Evolutionary conservation across 2,329 filamentous ascomycete genomes (phyloP), one percentile per base, ranked within the genome.

Genomic region (Pseudogymnoascus sp.): DNA sequence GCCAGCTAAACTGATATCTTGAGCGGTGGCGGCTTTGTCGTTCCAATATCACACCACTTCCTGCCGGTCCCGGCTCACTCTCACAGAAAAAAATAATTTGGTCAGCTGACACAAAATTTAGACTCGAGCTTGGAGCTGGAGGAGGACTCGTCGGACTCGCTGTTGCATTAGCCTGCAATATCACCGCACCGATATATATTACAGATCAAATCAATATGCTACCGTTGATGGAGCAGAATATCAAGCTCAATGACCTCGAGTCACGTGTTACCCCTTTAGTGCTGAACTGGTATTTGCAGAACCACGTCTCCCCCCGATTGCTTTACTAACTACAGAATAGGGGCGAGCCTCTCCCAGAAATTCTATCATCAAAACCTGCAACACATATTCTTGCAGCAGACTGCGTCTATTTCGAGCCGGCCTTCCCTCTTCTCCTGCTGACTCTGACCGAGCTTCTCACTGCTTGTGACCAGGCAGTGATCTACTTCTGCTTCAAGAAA

Each of bases 371-470:
- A 63, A 79, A 80, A 69, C 83, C 83, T 66, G 91, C 92, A 17
- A 86, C 93, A 70, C 80, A 96, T 63, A 87, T 99, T 63, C 82
- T 97, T n/a, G 95, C 95, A 3, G 93, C 93, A 42, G 95, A 97
- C 75, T 97, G 93, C 76, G 92, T 96, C 60, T 99, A 97, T 79
- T 96, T 96, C 75, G 95, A 97, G 76, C 92, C 93, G 2, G 91
- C 95, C 1, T 97, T 97, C 72, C 93, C 93, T 31, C 80, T 97
- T 35, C 82, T 99, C 57, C 83, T 95, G 72, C 78, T 86, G 67
- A 97, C 93, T 5, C 78, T 97, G 68, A 79, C 83, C 65, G 86
- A 90, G 67, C 80, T 97, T 59, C 80, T 96, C 67, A 82, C 84
- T 15, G 82, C 92, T 47, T 92, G 88, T 74, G 88, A 88, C 21